These are phyloP conservation scores for Agapanthus africanus DNA, from an alignment of 106 monocot species.

Conservation along the genomic window DNA sequence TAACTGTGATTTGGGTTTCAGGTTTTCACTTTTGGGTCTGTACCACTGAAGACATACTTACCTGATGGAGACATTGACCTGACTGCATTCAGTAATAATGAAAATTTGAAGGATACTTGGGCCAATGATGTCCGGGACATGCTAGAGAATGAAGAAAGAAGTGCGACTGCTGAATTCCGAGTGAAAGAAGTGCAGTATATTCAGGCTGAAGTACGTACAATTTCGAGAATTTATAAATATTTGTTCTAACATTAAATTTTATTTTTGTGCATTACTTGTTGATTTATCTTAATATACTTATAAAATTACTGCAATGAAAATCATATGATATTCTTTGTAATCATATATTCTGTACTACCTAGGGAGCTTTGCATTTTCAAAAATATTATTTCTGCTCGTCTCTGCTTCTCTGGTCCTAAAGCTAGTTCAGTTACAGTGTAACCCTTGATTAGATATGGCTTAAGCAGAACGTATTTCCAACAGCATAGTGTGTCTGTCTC, in stretches of 20 bases:
- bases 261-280: background rate
- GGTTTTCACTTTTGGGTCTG: slow-evolving; percentile 97
- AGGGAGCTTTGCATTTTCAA: background rate
- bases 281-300: background rate
- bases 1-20: slow-evolving; percentile 25
- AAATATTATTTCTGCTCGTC: background rate
- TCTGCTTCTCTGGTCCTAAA: background rate
- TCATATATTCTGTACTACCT: background rate
- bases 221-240: background rate
- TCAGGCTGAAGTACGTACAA: slow-evolving; percentile 71
- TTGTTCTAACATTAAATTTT: background rate
- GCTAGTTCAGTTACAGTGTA: background rate
- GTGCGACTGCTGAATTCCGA: slow-evolving; percentile 67
- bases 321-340: background rate
- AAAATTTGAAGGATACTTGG: slow-evolving; percentile 74
- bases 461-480: too few species aligned
- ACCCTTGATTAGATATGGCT: background rate
- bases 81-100: slow-evolving; percentile 66
- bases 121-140: slow-evolving; percentile 62
- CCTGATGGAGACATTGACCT: slow-evolving; percentile 98
- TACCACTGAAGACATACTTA: slow-evolving; percentile 94
- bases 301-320: background rate
- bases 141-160: slow-evolving; percentile 78
- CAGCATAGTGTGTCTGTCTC: too few species aligned
- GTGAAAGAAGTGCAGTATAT: slow-evolving; percentile 87